Evolutionary conservation across 139 green algal genomes (phyloP).

Genomic region (Chlorella sorokiniana): DNA sequence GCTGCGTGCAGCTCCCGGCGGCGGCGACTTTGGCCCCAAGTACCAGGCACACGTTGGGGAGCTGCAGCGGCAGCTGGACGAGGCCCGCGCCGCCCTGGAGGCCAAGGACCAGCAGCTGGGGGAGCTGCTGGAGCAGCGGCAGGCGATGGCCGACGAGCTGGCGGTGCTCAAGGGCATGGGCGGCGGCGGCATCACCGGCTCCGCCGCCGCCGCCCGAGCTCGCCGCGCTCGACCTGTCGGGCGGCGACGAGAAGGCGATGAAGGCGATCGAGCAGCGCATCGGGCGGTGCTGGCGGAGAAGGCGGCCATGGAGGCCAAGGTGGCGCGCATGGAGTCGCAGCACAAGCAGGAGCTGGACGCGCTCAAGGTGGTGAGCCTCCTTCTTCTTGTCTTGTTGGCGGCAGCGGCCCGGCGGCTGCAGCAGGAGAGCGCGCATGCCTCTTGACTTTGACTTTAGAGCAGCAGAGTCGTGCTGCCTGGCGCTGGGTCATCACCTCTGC

Average conservation of each 20-base stretch:
- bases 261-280: constrained; percentile 61
- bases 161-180: constrained; percentile 37
- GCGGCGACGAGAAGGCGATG: constrained; percentile 48
- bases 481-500: too few relatives aligned
- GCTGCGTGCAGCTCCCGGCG: constrained; percentile 27
- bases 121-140: constrained; percentile 53
- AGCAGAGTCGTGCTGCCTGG: too few relatives aligned
- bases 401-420: too few relatives aligned
- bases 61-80: constrained; percentile 82
- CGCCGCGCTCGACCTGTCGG: constrained; percentile 34
- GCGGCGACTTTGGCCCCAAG: constrained; percentile 78
- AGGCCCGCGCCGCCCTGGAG: constrained; percentile 53
- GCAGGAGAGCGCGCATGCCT: too few relatives aligned
- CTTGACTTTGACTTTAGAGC: too few relatives aligned
- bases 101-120: constrained; percentile 59
- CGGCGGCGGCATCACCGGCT: not conserved
- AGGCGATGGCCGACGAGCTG: constrained; percentile 64
- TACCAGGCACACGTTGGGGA: constrained; percentile 85
- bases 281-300: constrained; percentile 30
- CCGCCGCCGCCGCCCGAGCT: constrained; percentile 5
- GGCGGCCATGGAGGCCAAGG: constrained; percentile 80
- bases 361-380: constrained; percentile 15
- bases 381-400: too few relatives aligned
- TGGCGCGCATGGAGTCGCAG: constrained; percentile 75
- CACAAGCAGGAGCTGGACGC: constrained; percentile 55